Evolutionary conservation across 192 early-diverging fungal species (phyloP).

Genomic region (Entrophospora sp.): DNA sequence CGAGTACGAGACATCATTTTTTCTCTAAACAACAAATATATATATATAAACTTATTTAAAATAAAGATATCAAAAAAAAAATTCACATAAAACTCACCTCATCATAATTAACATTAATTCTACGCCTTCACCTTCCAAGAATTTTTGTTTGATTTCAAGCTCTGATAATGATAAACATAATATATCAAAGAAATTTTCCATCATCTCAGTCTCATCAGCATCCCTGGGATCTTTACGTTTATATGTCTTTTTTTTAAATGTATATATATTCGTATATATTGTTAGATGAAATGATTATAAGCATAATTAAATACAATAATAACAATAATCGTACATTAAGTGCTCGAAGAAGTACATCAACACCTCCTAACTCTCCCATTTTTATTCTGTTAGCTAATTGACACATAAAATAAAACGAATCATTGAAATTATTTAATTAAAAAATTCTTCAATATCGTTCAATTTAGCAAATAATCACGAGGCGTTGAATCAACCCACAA

Average conservation of each 20-base stretch:
- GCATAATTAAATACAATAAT: background rate
- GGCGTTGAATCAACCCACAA: no score
- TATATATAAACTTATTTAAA: background rate
- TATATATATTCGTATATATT: background rate
- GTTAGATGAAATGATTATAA: background rate
- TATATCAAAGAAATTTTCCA: constrained; percentile 87
- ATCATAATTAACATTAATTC: constrained; percentile 87
- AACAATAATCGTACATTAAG: constrained; percentile 35
- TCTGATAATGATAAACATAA: constrained; percentile 66
- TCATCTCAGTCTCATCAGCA: constrained; percentile 78
- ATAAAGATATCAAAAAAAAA: background rate
- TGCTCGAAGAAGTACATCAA: constrained; percentile 65
- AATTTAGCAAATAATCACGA: no score
- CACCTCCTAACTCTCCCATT: constrained; percentile 41
- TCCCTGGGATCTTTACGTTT: constrained; percentile 71
- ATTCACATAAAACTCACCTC: constrained; percentile 40
- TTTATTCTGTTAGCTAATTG: constrained; percentile 34
- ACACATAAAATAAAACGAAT: background rate
- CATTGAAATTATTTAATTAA: background rate
- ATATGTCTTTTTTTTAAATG: constrained; percentile 23
- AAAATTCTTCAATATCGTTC: background rate
- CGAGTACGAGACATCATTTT: constrained; percentile 70
- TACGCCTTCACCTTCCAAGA: constrained; percentile 79
- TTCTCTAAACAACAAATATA: no score
- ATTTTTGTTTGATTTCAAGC: constrained; percentile 57